Evolutionary conservation across 164 flowering plant genomes (phyloP).

Genomic region (Brasenia schreberi): DNA sequence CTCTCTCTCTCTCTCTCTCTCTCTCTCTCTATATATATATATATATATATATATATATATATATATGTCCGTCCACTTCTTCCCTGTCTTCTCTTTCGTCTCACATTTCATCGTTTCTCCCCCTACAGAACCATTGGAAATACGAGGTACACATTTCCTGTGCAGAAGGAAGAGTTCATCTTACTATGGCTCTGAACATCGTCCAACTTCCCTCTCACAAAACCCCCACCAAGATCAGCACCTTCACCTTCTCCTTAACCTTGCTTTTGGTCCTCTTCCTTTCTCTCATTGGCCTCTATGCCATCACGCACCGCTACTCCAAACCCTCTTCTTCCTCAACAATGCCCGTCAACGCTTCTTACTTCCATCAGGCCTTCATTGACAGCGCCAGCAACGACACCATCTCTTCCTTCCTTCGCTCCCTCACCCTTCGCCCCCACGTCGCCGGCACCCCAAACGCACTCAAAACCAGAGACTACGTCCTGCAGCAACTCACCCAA

Average conservation of each 20-base stretch:
- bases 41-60: too few species aligned
- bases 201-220: not conserved
- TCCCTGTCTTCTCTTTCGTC: not conserved
- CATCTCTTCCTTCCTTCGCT: conserved; percentile 54
- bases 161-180: not conserved
- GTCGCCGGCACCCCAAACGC: conserved; percentile 64
- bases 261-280: conserved; percentile 5
- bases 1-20: not conserved
- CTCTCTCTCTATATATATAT: too few species aligned
- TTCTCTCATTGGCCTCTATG: conserved; percentile 15
- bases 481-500: conserved; percentile 28
- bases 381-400: conserved; percentile 45
- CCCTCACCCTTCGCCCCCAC: conserved; percentile 72
- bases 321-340: not conserved
- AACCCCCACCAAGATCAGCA: not conserved
- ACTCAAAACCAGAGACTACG: conserved; percentile 23
- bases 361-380: conserved; percentile 35
- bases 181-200: not conserved
- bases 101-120: not conserved
- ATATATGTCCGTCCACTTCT: not conserved
- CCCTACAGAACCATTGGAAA: not conserved
- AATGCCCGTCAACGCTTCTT: conserved; percentile 13
- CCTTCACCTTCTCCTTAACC: not conserved
- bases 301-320: conserved; percentile 5
- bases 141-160: not conserved